Base-by-base conservation (phyloP, 352 stramenopile species). In the Phytopythium ostracodes region DNA sequence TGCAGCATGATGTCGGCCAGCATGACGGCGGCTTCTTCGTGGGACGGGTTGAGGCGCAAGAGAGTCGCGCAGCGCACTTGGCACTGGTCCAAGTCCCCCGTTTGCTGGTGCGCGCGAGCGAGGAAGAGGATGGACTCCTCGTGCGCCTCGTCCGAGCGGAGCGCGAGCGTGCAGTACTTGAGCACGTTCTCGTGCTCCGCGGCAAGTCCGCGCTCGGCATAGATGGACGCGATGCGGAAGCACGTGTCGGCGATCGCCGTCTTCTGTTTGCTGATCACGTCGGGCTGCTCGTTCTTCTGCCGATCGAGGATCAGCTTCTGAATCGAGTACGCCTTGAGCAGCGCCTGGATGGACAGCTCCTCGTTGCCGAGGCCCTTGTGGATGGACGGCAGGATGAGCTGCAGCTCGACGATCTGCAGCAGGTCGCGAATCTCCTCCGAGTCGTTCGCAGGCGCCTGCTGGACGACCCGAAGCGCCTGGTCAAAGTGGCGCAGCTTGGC, bases 21-120 rank as follows among this genome's bases (percentile, higher is more conserved):
- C 76, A 98, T 94, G 62, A 98, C 84, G 18, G 84, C 81, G 14
- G 90, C 91, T 63, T 94, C 88, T 64, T 97, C 88, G 35, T 93
- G 75, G 9, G 85, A 69, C 15, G 88, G 84, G 36, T 93, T 93
- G 8, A 97, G 68, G 1, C 86, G 75, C 46, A 97, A 60, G 27
- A 97, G 63, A 25, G 84, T 93, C 47, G 81, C 81, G 67, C 88
- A 97, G n/a, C 87, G 81, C 36, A 77, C 56, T 63, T 97, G 84
- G 59, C 89, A 97, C 63, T 96, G 76, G 24, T 97, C 88, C 15
- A 93, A 64, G 60, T 98, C 85, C 12, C 89, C 77, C 1, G 72
- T 64, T 9, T 91, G 73, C 36, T 92, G 78, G 40, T 90, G 76
- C 22, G 88, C 75, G 10, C 82, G 77, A 0, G 91, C 84, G 2